These are phyloP conservation scores for Fabrea salina DNA, from an alignment of 169 alveolate species.

Conservation along the genomic window DNA sequence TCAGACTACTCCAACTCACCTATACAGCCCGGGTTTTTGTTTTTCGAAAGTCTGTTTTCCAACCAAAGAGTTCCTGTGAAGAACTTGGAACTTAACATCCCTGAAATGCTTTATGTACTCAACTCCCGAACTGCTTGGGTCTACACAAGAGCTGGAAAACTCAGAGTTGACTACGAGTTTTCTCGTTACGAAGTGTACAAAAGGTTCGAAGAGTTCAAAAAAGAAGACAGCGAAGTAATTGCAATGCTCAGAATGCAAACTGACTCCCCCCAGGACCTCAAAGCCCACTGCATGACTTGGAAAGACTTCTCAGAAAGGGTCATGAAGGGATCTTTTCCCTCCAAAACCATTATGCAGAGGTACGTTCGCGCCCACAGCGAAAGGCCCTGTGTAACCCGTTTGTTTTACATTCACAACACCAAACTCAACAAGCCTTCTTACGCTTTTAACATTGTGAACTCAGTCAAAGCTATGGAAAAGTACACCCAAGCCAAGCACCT, in stretches of 20 bases:
- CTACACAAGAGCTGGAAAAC: neutral
- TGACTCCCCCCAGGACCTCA: neutral
- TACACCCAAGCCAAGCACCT: neutral
- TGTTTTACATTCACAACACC: neutral
- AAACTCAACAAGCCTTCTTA: neutral
- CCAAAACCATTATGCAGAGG: neutral
- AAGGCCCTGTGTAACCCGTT: neutral
- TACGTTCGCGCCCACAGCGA: neutral
- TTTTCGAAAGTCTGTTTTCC: neutral
- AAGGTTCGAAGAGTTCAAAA: neutral
- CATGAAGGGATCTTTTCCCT: neutral
- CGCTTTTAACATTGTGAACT: neutral
- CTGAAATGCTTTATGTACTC: neutral
- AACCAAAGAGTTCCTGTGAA: neutral
- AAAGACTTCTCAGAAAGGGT: neutral
- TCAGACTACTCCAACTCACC: neutral
- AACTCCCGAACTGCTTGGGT: neutral
- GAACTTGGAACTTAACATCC: neutral
- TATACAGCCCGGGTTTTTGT: conserved; percentile 5
- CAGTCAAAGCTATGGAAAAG: conserved; percentile 3
- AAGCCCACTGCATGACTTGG: neutral
- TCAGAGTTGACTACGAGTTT: neutral
- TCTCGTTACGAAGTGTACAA: neutral
- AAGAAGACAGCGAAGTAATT: neutral
- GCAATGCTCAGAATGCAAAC: neutral